phyloP scores from a whole-genome alignment of 331 rosid genomes.

The Arachis monticola region DNA sequence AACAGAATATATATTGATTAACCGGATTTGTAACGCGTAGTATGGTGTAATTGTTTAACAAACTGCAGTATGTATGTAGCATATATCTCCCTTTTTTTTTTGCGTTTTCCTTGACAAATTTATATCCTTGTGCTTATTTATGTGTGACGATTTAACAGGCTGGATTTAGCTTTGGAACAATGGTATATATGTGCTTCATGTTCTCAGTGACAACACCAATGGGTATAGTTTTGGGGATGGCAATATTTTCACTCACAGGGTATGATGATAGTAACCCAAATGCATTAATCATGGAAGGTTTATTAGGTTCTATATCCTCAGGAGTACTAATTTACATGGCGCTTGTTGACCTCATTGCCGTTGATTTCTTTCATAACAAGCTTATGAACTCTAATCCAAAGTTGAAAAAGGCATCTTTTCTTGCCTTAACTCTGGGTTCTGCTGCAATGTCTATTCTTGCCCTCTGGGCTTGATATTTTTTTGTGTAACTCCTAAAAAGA shows the following conservation, averaged over 20 bases:
- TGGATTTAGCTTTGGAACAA: slow-evolving; percentile 69
- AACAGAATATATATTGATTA: neutral
- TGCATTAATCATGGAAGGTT: slow-evolving; percentile 84
- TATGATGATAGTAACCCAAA: slow-evolving; percentile 82
- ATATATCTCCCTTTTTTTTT: neutral
- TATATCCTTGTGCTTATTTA: neutral
- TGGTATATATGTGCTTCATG: slow-evolving; percentile 92
- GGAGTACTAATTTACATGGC: slow-evolving; percentile 96
- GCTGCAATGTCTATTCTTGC: slow-evolving; percentile 86
- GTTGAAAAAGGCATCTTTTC: slow-evolving; percentile 65
- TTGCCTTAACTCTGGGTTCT: slow-evolving; percentile 84
- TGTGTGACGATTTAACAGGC: slow-evolving; percentile 58
- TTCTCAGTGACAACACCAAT: slow-evolving; percentile 92
- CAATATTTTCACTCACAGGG: slow-evolving; percentile 74
- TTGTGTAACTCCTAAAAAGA: neutral
- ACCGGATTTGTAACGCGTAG: neutral
- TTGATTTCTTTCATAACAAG: slow-evolving; percentile 94
- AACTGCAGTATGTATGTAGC: neutral
- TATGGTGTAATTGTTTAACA: neutral
- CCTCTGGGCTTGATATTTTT: slow-evolving; percentile 69
- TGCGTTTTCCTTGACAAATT: neutral
- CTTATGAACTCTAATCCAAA: slow-evolving; percentile 59
- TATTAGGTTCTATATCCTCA: slow-evolving; percentile 82
- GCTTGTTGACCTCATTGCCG: slow-evolving; percentile 85
- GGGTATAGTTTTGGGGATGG: slow-evolving; percentile 85